These are phyloP conservation scores for Punctularia strigosozonata DNA, from an alignment of 768 basidiomycete species.

Conservation along the genomic window DNA sequence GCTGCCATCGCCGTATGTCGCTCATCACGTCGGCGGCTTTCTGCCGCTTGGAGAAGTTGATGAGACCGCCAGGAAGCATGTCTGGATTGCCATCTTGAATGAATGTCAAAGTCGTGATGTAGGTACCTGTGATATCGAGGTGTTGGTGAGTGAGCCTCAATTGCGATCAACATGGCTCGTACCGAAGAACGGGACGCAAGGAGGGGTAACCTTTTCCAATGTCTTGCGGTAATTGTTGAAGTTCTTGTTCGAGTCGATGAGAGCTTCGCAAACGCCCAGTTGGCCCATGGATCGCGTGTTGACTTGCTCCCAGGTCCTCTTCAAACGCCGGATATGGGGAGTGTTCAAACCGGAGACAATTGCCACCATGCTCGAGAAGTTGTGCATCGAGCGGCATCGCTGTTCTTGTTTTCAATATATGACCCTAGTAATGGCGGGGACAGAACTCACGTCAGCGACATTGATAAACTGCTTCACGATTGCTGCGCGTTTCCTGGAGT, in stretches of 20 bases:
- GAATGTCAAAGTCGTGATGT: conserved; percentile 93
- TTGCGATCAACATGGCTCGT: conserved; percentile 8
- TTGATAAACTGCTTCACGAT: conserved; percentile 85
- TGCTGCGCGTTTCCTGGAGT: conserved; percentile 70
- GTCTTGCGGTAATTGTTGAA: conserved; percentile 85
- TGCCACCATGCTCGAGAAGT: conserved; percentile 96
- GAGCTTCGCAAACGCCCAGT: conserved; percentile 74
- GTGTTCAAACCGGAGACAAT: conserved; percentile 92
- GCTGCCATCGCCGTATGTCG: conserved; percentile 95
- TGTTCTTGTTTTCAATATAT: conserved; percentile 20
- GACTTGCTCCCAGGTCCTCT: conserved; percentile 89
- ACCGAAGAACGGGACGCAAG: conserved; percentile 98
- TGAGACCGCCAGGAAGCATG: conserved; percentile 59
- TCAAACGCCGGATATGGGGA: conserved; percentile 84
- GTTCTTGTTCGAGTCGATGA: conserved; percentile 88
- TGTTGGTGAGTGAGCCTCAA: conserved; percentile 1
- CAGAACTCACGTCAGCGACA: conserved; percentile 71
- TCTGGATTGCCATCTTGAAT: conserved; percentile 96
- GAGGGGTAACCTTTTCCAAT: conserved; percentile 74
- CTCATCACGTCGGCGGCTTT: conserved; percentile 94
- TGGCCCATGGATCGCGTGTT: conserved; percentile 60
- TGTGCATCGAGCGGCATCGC: conserved; percentile 84
- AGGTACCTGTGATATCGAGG: conserved; percentile 61
- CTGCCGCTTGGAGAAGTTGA: conserved; percentile 94
- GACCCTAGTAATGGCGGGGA: neutral